phyloP scores from a whole-genome alignment of 306 rosid species.

The Elaeagnus macrophylla region DNA sequence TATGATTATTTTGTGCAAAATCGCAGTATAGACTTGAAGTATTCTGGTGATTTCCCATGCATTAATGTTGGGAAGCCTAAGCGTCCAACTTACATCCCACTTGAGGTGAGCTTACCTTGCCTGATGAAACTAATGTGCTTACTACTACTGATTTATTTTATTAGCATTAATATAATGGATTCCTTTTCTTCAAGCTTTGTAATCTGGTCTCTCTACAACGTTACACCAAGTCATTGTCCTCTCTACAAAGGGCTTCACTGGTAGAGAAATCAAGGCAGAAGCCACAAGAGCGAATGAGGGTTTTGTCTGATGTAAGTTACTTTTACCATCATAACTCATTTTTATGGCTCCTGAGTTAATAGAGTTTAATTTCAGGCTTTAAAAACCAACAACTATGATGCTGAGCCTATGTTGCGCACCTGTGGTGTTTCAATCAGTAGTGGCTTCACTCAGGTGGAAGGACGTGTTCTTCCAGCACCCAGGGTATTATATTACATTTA shows the following conservation, averaged over 20 bases:
- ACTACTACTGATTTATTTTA: not conserved
- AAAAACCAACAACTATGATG: slow-evolving; percentile 50
- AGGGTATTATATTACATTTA: slow-evolving; percentile 34
- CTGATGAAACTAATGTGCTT: not conserved
- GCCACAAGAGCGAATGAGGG: slow-evolving; percentile 79
- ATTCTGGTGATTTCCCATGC: slow-evolving; percentile 75
- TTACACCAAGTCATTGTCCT: slow-evolving; percentile 68
- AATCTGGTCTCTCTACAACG: slow-evolving; percentile 72
- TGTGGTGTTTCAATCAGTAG: slow-evolving; percentile 50
- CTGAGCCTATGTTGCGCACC: slow-evolving; percentile 62
- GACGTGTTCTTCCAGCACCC: slow-evolving; percentile 81
- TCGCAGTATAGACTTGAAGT: slow-evolving; percentile 45
- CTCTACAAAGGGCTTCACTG: slow-evolving; percentile 70
- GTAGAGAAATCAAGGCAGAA: slow-evolving; percentile 93
- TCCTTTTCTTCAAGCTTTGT: slow-evolving; percentile 47
- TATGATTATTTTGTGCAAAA: slow-evolving; percentile 67
- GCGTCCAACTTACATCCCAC: slow-evolving; percentile 70
- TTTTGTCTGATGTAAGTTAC: slow-evolving; percentile 49
- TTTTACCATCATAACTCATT: not conserved
- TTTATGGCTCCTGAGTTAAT: not conserved
- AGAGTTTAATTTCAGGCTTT: slow-evolving; percentile 41
- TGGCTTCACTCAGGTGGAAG: slow-evolving; percentile 65
- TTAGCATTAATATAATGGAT: not conserved
- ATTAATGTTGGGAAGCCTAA: slow-evolving; percentile 92
- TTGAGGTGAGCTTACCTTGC: slow-evolving; percentile 46